phyloP scores from a whole-genome alignment of 768 basidiomycete species.

The Amyloporia xantha region DNA sequence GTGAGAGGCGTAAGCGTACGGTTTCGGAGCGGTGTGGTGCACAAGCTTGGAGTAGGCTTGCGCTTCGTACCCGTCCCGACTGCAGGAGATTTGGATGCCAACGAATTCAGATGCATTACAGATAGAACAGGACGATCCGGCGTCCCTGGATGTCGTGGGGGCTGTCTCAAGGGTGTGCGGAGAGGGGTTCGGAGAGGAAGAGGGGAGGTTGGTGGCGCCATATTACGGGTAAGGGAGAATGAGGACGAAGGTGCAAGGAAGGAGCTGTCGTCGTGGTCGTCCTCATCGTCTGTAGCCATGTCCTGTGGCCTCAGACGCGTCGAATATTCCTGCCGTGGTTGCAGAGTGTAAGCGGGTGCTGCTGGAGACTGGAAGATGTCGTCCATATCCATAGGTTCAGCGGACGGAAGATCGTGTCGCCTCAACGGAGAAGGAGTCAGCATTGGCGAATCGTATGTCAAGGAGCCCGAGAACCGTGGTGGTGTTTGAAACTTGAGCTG shows the following conservation, averaged over 20 bases:
- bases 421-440: constrained; percentile 59
- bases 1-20: constrained; percentile 34
- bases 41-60: constrained; percentile 49
- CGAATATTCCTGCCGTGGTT: background rate
- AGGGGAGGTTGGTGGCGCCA: constrained; percentile 37
- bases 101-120: constrained; percentile 24
- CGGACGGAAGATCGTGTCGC: constrained; percentile 35
- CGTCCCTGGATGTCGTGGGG: constrained; percentile 24
- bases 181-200: constrained; percentile 55
- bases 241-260: constrained; percentile 45
- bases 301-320: constrained; percentile 7
- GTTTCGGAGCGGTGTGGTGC: constrained; percentile 50
- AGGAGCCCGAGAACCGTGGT: constrained; percentile 22
- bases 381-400: constrained; percentile 33
- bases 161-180: constrained; percentile 53
- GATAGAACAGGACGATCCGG: constrained; percentile 38
- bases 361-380: constrained; percentile 44
- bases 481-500: constrained; percentile 26
- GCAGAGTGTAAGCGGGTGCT: constrained; percentile 34
- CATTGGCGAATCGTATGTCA: constrained; percentile 50
- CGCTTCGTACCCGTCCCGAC: constrained; percentile 48
- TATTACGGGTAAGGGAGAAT: constrained; percentile 25
- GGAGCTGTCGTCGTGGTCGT: constrained; percentile 37
- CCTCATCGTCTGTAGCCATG: constrained; percentile 37
- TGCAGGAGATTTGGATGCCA: constrained; percentile 6